These are phyloP conservation scores for Coemansia sp. DNA, from an alignment of 192 early-diverging fungal species.

Conservation along the genomic window DNA sequence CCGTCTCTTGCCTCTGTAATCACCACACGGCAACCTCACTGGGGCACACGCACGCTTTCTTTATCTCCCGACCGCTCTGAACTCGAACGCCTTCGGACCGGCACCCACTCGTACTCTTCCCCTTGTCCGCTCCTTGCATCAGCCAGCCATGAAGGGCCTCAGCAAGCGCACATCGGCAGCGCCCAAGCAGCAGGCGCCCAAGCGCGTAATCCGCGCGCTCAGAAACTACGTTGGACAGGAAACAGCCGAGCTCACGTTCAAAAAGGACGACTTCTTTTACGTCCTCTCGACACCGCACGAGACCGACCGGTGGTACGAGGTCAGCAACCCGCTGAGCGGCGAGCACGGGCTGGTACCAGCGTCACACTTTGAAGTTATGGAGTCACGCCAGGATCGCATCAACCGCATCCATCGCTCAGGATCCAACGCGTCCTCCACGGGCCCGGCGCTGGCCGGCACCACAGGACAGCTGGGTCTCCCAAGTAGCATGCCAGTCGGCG, in stretches of 20 bases:
- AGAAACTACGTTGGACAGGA: slow-evolving; percentile 63
- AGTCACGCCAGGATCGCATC: slow-evolving; percentile 47
- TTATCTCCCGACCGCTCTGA: too few species aligned
- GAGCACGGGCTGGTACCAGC: slow-evolving; percentile 68
- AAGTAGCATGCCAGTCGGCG: slow-evolving; percentile 14
- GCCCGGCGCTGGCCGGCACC: background rate
- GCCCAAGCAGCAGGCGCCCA: slow-evolving; percentile 52
- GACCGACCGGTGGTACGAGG: slow-evolving; percentile 73
- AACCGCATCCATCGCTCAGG: slow-evolving; percentile 46
- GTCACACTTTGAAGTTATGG: slow-evolving; percentile 66
- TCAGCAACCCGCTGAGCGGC: slow-evolving; percentile 67
- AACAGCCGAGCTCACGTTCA: slow-evolving; percentile 63
- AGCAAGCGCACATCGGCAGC: slow-evolving; percentile 37
- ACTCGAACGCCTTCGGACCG: too few species aligned
- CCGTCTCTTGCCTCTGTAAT: too few species aligned
- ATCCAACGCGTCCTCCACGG: slow-evolving; percentile 33
- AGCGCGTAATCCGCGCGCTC: slow-evolving; percentile 69
- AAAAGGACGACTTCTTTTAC: slow-evolving; percentile 73
- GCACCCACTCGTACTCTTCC: too few species aligned
- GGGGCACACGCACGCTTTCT: too few species aligned
- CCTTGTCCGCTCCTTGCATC: background rate
- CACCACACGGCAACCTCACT: too few species aligned
- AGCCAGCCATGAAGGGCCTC: slow-evolving; percentile 14
- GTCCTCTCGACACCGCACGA: slow-evolving; percentile 63
- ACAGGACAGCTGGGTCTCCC: slow-evolving; percentile 26